Percentiles rank a stretch among this genome's conserved stretches.
These are phyloP conservation scores for Alloteropsis angusta DNA, from an alignment of 202 grass and related monocot genomes.

Conservation along the genomic window DNA sequence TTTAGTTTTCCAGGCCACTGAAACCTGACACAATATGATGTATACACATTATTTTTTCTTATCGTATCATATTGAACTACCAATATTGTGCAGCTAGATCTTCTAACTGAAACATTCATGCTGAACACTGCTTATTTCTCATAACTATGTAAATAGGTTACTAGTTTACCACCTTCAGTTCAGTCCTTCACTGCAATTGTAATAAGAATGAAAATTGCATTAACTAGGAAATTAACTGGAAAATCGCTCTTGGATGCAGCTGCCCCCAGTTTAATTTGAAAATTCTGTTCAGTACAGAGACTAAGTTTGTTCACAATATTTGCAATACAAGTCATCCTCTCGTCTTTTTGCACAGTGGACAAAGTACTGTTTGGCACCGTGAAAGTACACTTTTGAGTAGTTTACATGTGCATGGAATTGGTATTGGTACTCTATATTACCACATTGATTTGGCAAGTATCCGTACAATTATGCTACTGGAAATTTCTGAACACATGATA, in stretches of 20 bases:
- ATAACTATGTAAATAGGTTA: background rate
- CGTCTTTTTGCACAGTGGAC: background rate
- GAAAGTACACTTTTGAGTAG: background rate
- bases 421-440: background rate
- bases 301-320: background rate
- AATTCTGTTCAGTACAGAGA: background rate
- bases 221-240: background rate
- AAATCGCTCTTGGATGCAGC: background rate
- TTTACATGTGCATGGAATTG: background rate
- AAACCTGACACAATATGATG: background rate
- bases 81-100: background rate
- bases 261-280: background rate
- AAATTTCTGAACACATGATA: background rate
- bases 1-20: background rate
- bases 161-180: background rate
- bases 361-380: background rate
- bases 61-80: background rate
- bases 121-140: background rate
- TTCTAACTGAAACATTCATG: background rate
- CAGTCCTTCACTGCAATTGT: background rate
- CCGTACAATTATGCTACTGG: background rate
- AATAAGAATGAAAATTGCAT: background rate
- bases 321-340: background rate
- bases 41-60: background rate
- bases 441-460: slow-evolving; percentile 1